phyloP scores from a whole-genome alignment of 306 rosid genomes.

The Neltuma alba region DNA sequence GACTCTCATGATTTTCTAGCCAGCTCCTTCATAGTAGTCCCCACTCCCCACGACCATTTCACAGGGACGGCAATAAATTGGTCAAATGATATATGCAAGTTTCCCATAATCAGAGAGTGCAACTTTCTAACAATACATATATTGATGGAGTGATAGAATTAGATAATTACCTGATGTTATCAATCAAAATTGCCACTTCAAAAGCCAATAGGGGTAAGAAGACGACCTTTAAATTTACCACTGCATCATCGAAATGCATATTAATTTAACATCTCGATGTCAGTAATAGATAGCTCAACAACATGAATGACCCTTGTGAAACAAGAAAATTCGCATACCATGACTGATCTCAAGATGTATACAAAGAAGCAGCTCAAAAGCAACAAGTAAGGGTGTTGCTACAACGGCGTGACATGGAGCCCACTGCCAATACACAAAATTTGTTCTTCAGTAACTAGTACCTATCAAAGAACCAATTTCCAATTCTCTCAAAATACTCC shows the following conservation, averaged over 20 bases:
- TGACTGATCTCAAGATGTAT: constrained; percentile 64
- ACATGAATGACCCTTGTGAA: constrained; percentile 14
- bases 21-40: constrained; percentile 16
- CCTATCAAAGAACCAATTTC: constrained; percentile 25
- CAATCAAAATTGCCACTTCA: constrained; percentile 76
- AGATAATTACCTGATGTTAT: constrained; percentile 75
- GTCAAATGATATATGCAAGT: constrained; percentile 11
- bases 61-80: not conserved
- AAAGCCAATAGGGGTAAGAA: constrained; percentile 77
- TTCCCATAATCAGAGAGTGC: constrained; percentile 4
- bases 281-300: constrained; percentile 3
- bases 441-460: constrained; percentile 25
- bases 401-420: constrained; percentile 91
- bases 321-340: constrained; percentile 54
- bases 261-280: constrained; percentile 22
- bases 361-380: constrained; percentile 91
- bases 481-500: constrained; percentile 1
- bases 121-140: not conserved
- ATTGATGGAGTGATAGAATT: constrained; percentile 4
- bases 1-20: constrained; percentile 18
- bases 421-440: constrained; percentile 68
- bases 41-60: constrained; percentile 12
- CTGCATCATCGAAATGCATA: constrained; percentile 56
- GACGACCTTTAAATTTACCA: constrained; percentile 76
- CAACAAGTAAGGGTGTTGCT: constrained; percentile 84